Conservation (phyloP, 202 grass and related monocot species). For the Panicum hallii region DNA sequence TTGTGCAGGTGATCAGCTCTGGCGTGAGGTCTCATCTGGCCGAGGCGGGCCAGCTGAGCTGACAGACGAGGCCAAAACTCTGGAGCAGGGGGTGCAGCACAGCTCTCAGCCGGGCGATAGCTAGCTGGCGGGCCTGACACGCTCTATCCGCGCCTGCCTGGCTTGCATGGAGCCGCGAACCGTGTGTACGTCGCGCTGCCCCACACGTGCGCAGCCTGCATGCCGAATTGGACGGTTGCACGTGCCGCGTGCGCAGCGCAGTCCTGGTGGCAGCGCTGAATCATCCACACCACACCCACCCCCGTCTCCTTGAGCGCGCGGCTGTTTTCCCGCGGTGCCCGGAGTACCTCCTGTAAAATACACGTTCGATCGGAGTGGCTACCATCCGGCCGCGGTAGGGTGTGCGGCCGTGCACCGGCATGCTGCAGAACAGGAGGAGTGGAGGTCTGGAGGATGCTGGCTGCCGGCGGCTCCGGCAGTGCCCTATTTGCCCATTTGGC, state of each 20-base stretch:
- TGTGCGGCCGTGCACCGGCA: too few relatives aligned
- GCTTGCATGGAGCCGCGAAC: not conserved
- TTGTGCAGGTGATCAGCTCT: not conserved
- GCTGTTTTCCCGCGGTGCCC: not conserved
- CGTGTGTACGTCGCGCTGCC: not conserved
- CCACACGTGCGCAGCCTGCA: not conserved
- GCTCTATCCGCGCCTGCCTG: not conserved
- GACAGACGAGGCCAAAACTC: not conserved
- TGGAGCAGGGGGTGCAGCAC: not conserved
- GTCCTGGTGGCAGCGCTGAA: too few relatives aligned
- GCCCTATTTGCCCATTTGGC: too few relatives aligned
- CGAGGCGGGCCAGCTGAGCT: not conserved
- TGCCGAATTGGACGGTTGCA: not conserved
- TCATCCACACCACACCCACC: too few relatives aligned
- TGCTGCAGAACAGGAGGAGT: too few relatives aligned
- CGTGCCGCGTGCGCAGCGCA: not conserved
- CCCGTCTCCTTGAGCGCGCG: not conserved
- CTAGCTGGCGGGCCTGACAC: not conserved
- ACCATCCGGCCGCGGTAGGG: too few relatives aligned
- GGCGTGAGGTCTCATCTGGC: not conserved
- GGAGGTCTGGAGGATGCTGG: too few relatives aligned
- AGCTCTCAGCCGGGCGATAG: not conserved
- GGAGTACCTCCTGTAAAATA: too few relatives aligned
- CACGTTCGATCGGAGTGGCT: too few relatives aligned
- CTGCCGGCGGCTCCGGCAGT: too few relatives aligned